Conservation (phyloP, 345 rosid genomes). For the Litchi chinensis region DNA sequence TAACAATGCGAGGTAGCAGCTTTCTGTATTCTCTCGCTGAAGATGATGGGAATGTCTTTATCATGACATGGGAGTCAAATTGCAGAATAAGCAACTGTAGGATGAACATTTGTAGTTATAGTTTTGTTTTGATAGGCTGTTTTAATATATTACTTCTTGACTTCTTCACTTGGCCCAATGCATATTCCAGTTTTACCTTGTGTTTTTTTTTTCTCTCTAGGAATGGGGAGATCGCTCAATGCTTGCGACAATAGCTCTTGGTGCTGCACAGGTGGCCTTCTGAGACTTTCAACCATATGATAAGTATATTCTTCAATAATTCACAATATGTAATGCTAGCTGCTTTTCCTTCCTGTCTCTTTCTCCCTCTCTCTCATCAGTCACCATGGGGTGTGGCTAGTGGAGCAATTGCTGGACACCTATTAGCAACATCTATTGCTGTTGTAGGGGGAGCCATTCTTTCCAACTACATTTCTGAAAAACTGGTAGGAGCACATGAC, state of each 20-base stretch:
- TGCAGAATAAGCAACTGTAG: not conserved
- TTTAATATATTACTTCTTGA: not conserved
- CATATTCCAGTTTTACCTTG: not conserved
- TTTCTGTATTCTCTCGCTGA: not conserved
- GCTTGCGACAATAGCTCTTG: constrained; percentile 99
- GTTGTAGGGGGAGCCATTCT: constrained; percentile 91
- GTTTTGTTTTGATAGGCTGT: not conserved
- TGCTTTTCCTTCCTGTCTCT: not conserved
- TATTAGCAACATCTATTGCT: constrained; percentile 81
- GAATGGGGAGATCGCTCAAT: constrained; percentile 99
- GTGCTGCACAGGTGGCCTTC: constrained; percentile 80
- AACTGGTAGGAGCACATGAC: constrained; percentile 54
- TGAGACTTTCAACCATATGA: not conserved
- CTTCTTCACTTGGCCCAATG: not conserved
- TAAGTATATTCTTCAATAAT: not conserved
- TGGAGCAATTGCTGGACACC: constrained; percentile 96
- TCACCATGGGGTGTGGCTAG: constrained; percentile 97
- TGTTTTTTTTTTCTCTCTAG: constrained; percentile 36
- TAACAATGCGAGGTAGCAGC: not conserved
- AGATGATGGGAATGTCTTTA: not conserved
- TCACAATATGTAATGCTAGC: not conserved
- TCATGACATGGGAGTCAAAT: not conserved
- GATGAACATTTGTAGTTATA: not conserved
- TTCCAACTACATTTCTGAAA: constrained; percentile 93
- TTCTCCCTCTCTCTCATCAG: constrained; percentile 34